Percentiles rank a stretch among this genome's conserved stretches.
Conservation (phyloP, 345 rosid genomes). For the Gossypium raimondii region DNA sequence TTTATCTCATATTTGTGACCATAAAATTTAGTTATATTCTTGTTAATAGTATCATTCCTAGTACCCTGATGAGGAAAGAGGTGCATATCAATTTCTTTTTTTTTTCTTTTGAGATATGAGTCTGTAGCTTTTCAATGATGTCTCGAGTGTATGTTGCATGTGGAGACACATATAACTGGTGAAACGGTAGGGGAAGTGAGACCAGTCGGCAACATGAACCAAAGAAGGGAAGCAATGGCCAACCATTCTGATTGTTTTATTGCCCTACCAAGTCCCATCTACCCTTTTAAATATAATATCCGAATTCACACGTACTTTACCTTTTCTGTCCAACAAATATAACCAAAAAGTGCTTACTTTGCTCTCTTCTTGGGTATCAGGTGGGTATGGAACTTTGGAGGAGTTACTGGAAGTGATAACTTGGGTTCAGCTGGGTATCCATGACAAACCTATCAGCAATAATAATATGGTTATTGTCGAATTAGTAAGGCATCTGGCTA, state of each 20-base stretch:
- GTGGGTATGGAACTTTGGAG: conserved; percentile 83
- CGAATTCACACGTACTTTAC: too few relatives aligned
- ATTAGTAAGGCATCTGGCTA: too few relatives aligned
- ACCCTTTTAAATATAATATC: too few relatives aligned
- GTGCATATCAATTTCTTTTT: background rate
- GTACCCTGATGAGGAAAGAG: background rate
- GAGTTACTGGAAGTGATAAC: conserved; percentile 73
- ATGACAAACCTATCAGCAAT: conserved; percentile 60
- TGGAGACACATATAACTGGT: conserved; percentile 57
- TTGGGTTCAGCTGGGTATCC: conserved; percentile 83
- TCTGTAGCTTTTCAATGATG: background rate
- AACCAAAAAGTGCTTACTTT: too few relatives aligned
- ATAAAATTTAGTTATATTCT: background rate
- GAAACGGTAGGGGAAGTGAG: conserved; percentile 78
- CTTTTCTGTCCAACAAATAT: too few relatives aligned
- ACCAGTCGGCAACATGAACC: conserved; percentile 75
- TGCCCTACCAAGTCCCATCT: conserved; percentile 57
- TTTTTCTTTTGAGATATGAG: background rate
- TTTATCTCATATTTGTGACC: background rate
- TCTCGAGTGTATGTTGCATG: background rate
- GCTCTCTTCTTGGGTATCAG: conserved; percentile 18
- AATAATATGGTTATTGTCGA: too few relatives aligned
- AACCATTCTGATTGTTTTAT: conserved; percentile 71
- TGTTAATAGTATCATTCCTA: background rate
- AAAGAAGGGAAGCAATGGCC: conserved; percentile 82